These are phyloP conservation scores for Lipomyces chichibuensis DNA, from an alignment of 805 yeast species.

Conservation along the genomic window DNA sequence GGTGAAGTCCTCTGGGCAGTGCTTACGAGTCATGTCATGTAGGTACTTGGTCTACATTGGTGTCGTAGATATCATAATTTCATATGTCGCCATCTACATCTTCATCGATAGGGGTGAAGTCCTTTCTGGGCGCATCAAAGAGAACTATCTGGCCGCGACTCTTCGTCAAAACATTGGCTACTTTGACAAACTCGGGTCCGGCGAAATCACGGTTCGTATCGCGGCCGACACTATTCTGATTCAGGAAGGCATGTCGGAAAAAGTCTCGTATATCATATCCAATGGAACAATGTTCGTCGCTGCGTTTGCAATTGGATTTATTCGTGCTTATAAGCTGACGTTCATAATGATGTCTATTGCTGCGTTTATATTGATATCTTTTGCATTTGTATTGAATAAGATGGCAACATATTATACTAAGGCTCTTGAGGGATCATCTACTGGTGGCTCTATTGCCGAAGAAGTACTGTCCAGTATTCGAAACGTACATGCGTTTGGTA, in stretches of 20 bases:
- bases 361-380: constrained; percentile 40
- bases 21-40: too few relatives aligned
- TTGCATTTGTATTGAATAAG: constrained; percentile 40
- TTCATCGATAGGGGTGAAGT: constrained; percentile 49
- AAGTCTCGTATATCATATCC: constrained; percentile 45
- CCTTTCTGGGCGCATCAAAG: constrained; percentile 47
- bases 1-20: too few relatives aligned
- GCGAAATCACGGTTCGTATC: constrained; percentile 49
- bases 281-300: constrained; percentile 47
- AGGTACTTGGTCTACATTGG: constrained; percentile 24
- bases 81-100: constrained; percentile 44
- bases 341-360: constrained; percentile 44
- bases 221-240: constrained; percentile 48
- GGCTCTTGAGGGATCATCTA: constrained; percentile 24
- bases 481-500: constrained; percentile 49
- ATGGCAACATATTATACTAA: constrained; percentile 32
- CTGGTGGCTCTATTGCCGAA: constrained; percentile 46
- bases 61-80: constrained; percentile 20
- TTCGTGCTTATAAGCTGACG: constrained; percentile 46
- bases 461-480: constrained; percentile 48
- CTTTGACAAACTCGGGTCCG: constrained; percentile 49
- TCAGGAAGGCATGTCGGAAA: constrained; percentile 51
- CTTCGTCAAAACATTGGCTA: constrained; percentile 50
- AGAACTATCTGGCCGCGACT: constrained; percentile 44
- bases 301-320: constrained; percentile 46